Conservation (phyloP, 495 filamentous ascomycete species). For the Cercophora samala region DNA sequence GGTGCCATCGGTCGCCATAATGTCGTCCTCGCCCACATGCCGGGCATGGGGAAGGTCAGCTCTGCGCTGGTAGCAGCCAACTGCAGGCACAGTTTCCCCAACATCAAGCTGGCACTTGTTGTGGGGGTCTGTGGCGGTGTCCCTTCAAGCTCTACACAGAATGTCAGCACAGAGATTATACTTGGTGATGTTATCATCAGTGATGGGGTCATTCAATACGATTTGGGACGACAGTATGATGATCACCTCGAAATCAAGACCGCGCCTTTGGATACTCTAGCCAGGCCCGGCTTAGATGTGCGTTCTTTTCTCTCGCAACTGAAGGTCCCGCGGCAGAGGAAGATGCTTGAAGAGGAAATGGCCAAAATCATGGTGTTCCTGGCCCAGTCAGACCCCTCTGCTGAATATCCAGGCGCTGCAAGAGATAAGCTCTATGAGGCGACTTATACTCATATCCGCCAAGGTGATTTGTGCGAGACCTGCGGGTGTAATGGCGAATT, state of each 20-base stretch:
- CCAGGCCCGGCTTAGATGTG: not conserved
- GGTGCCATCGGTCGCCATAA: not conserved
- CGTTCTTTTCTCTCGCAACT: not conserved
- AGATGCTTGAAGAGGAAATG: not conserved
- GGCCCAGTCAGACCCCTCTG: not conserved
- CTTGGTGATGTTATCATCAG: not conserved
- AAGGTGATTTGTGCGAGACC: not conserved
- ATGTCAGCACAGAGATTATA: not conserved
- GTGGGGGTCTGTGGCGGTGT: not conserved
- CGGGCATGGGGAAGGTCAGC: not conserved
- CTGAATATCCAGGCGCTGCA: not conserved
- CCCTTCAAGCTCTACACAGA: not conserved
- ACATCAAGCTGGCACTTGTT: constrained; percentile 1
- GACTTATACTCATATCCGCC: not conserved
- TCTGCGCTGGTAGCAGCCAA: not conserved
- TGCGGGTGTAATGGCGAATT: not conserved
- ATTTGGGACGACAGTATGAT: not conserved
- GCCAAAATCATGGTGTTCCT: not conserved
- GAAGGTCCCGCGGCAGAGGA: not conserved
- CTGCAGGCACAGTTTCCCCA: not conserved
- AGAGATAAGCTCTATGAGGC: not conserved
- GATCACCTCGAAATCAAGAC: no score
- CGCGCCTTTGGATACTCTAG: not conserved
- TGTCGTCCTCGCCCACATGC: not conserved
- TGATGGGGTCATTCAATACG: not conserved